Evolutionary conservation across 2,329 filamentous ascomycete genomes (phyloP).

Genomic region (Ceratocystis lukuohia): DNA sequence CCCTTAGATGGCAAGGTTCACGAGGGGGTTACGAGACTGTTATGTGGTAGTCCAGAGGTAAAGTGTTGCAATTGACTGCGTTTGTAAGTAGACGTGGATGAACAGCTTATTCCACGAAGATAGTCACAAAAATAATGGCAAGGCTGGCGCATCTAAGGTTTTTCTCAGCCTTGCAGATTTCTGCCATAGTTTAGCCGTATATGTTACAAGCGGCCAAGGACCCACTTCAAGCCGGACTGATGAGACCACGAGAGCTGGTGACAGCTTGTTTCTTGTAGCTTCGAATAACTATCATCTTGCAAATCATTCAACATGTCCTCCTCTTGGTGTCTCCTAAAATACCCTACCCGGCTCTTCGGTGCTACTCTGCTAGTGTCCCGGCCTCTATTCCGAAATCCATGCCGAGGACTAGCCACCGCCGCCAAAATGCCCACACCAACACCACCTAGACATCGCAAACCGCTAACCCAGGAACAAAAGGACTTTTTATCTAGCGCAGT

Average conservation of each 20-base stretch:
- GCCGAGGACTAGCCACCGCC: conserved; percentile 16
- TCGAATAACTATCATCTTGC: neutral
- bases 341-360: neutral
- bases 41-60: no score
- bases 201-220: neutral
- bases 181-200: neutral
- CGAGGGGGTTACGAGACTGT: no score
- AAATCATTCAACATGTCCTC: neutral
- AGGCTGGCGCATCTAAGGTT: neutral
- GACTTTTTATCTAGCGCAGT: conserved; percentile 64
- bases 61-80: neutral
- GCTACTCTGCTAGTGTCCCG: neutral
- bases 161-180: neutral
- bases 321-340: neutral
- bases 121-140: neutral
- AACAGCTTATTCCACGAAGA: neutral
- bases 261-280: no score
- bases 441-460: conserved; percentile 34
- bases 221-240: neutral
- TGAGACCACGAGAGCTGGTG: no score
- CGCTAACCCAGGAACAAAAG: conserved; percentile 55
- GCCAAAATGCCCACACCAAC: conserved; percentile 24
- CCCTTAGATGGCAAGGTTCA: no score
- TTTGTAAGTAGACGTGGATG: neutral
- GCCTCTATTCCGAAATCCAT: neutral